These are phyloP conservation scores for Penstemon davidsonii DNA, from an alignment of 257 asterid species.

Conservation along the genomic window DNA sequence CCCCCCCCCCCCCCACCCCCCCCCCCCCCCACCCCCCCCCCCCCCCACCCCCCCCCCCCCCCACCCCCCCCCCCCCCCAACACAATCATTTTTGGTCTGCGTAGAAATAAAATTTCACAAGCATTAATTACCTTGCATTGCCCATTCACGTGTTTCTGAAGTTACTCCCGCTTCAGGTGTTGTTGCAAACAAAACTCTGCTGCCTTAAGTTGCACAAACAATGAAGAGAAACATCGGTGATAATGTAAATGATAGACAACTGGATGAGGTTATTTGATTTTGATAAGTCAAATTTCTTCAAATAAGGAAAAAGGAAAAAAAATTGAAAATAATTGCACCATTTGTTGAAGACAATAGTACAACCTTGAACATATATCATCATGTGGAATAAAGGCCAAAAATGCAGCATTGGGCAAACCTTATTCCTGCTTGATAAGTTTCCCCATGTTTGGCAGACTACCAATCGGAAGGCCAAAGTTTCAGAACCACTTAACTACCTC, in stretches of 20 bases:
- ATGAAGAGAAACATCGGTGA: conserved; percentile 2
- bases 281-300: neutral
- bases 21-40: too few species aligned
- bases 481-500: neutral
- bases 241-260: neutral
- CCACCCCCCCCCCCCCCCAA: too few species aligned
- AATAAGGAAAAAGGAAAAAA: conserved; percentile 7
- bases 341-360: neutral
- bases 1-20: too few species aligned
- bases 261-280: neutral
- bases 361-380: neutral
- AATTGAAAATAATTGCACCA: neutral
- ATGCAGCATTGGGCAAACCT: neutral
- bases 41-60: too few species aligned
- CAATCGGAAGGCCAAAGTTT: neutral
- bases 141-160: conserved; percentile 81
- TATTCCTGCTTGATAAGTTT: neutral
- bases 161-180: conserved; percentile 67
- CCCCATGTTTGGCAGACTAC: neutral
- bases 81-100: conserved; percentile 19
- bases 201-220: conserved; percentile 40
- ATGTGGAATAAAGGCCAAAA: neutral
- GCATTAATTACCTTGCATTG: conserved; percentile 66
- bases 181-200: conserved; percentile 49
- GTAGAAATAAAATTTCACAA: conserved; percentile 3